Conservation (phyloP, 352 stramenopile genomes). For the Blastocystis sp. region DNA sequence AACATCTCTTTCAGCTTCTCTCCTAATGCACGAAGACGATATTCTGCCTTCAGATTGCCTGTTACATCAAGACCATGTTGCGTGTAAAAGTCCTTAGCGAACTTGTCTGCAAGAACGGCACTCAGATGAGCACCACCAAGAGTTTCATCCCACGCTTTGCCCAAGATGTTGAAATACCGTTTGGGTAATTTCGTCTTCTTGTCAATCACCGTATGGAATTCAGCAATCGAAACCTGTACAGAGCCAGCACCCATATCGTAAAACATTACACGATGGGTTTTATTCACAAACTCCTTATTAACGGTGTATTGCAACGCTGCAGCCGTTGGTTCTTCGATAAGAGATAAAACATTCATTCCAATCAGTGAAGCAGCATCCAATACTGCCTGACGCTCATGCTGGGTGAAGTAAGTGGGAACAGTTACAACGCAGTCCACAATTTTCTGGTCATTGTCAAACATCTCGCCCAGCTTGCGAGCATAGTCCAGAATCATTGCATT, state of each 20-base stretch:
- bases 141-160: constrained; percentile 87
- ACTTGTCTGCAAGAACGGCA: constrained; percentile 84
- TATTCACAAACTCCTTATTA: constrained; percentile 83
- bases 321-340: constrained; percentile 97
- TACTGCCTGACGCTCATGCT: constrained; percentile 87
- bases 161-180: constrained; percentile 82
- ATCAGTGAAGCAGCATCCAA: constrained; percentile 89
- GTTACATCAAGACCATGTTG: constrained; percentile 86
- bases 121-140: constrained; percentile 88
- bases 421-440: constrained; percentile 91
- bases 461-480: constrained; percentile 73
- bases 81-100: constrained; percentile 87
- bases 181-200: constrained; percentile 63
- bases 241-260: constrained; percentile 92
- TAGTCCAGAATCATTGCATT: constrained; percentile 70
- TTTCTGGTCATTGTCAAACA: constrained; percentile 77
- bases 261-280: constrained; percentile 85
- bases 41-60: constrained; percentile 82
- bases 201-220: constrained; percentile 68
- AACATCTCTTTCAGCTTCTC: constrained; percentile 96
- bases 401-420: constrained; percentile 89
- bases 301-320: constrained; percentile 90
- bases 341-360: constrained; percentile 87
- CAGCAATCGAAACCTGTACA: constrained; percentile 69
- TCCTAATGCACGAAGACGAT: constrained; percentile 88